Evolutionary conservation across 345 rosid species (phyloP).

Genomic region (Boechera retrofracta): DNA sequence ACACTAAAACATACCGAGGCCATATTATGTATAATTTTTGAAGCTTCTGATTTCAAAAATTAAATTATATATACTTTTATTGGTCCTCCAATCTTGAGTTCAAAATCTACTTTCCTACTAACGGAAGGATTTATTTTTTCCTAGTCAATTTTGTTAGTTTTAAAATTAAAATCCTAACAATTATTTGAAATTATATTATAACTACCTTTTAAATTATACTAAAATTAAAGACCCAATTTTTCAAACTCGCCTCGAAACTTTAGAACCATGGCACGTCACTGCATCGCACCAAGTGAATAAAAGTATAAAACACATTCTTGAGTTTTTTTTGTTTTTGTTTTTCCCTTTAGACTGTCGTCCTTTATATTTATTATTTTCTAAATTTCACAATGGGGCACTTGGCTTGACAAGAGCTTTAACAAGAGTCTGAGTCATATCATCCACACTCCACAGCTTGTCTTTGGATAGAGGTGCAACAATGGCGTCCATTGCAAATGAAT

Average conservation of each 20-base stretch:
- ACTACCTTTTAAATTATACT: neutral
- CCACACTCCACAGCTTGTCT: conserved; percentile 41
- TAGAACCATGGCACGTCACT: neutral
- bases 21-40: neutral
- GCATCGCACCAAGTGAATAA: conserved; percentile 1
- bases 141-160: neutral
- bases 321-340: neutral
- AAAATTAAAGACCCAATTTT: neutral
- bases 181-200: neutral
- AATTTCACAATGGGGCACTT: conserved; percentile 21
- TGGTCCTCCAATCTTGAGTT: neutral
- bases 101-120: neutral
- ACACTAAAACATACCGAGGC: too few species aligned
- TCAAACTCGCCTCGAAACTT: neutral
- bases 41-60: neutral
- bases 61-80: neutral
- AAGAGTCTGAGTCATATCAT: conserved; percentile 52
- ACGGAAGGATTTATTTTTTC: neutral
- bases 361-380: neutral
- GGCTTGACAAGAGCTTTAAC: conserved; percentile 53
- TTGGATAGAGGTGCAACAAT: conserved; percentile 55
- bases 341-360: neutral
- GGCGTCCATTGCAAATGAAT: conserved; percentile 70
- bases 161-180: neutral
- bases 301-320: conserved; percentile 6